Base-by-base conservation (phyloP, 1,284 basidiomycete genomes). In the Cryptococcus sp. region DNA sequence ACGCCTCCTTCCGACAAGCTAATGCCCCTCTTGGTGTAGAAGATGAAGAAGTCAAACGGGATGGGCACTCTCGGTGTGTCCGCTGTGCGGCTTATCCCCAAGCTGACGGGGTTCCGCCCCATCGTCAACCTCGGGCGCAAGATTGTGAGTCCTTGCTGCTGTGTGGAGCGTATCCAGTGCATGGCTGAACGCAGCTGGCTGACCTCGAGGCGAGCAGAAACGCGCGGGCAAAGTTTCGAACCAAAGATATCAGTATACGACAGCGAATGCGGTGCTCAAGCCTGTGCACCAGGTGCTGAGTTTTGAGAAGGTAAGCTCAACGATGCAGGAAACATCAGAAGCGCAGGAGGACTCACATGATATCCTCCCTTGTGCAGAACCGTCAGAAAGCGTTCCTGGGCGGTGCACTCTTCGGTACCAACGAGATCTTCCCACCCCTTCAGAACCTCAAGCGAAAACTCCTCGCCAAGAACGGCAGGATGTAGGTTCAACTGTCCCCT, bases 81-180 rank as follows among this genome's bases (percentile, higher is more conserved):
- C 0, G 89, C 88, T 60, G 86, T 98, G 7, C 84, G 96, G 2
- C 80, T 98, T 1, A 79, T 98, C 24, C 96, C 95, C 0, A 99
- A 99, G 75, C 92, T 94, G 54, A 89, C 56, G 3, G 94, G 95
- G 0, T 91, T 98, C 4, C 82, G 96, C 35, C 94, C 94, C 0
- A 96, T 99, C 58, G 89, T 97, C 37, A 98, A 98, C 70, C 79
- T 98, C 37, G 84, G 87, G 13, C 82, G 87, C 35, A 85, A 85
- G 60, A 81, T 82, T 42, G 70, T 71, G 39, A 54, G 69, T 57
- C 24, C 24, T 12, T 39, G 12, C 44, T 2, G 16, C 4, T n/a
- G 21, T 35, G 7, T 3, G 12, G 16, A 9, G 28, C 28, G 9
- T 9, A 33, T 9, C 28, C 28, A 37, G 8, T 21, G 15, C 24